Conservation (phyloP, 495 filamentous ascomycete genomes). For the Clohesyomyces aquaticus region DNA sequence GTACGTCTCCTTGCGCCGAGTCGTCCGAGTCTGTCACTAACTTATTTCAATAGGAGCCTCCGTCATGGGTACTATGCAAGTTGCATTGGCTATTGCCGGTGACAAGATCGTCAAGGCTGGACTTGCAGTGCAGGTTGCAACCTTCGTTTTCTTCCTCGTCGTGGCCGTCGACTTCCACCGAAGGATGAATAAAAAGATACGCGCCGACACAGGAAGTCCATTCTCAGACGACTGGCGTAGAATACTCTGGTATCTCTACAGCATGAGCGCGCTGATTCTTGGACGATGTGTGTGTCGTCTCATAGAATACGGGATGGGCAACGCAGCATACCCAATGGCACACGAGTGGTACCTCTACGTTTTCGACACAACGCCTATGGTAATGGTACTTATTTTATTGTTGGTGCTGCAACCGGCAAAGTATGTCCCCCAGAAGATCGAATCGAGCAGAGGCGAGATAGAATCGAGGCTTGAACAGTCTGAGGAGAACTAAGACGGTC, state of each 20-base stretch:
- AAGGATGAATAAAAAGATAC: constrained; percentile 31
- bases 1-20: constrained; percentile 1
- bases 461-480: background rate
- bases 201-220: constrained; percentile 23
- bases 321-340: constrained; percentile 32
- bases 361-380: constrained; percentile 44
- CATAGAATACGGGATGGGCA: constrained; percentile 36
- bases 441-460: background rate
- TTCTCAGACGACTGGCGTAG: constrained; percentile 57
- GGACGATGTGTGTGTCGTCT: constrained; percentile 28
- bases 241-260: constrained; percentile 48
- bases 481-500: too few species aligned
- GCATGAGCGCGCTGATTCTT: constrained; percentile 27
- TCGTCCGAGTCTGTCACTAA: constrained; percentile 1
- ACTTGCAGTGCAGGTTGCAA: constrained; percentile 41
- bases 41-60: constrained; percentile 10
- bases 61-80: constrained; percentile 33
- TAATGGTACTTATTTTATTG: constrained; percentile 39
- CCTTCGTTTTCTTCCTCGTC: constrained; percentile 42
- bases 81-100: constrained; percentile 30
- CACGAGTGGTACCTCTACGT: constrained; percentile 44
- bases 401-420: constrained; percentile 27
- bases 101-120: constrained; percentile 44
- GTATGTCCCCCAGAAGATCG: constrained; percentile 11
- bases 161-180: constrained; percentile 35